A percentile compares a stretch with the other conserved stretches of the same genome.
Evolutionary conservation across 2,329 filamentous ascomycete genomes (phyloP).

Genomic region (Alternaria dauci): DNA sequence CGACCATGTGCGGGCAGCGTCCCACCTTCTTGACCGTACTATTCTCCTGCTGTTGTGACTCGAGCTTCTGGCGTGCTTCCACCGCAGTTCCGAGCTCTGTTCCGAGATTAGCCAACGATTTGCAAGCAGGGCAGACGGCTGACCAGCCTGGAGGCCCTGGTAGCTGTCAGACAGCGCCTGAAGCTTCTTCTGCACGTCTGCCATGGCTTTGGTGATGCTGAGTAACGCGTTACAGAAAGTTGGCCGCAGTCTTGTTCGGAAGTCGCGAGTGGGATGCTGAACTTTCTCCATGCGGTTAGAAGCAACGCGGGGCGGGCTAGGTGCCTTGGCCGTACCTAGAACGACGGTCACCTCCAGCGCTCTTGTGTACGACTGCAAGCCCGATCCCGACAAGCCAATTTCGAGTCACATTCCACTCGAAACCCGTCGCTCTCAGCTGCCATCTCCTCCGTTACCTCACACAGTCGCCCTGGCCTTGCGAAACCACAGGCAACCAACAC

Average conservation of each 20-base stretch:
- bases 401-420: not conserved
- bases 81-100: conserved; percentile 81
- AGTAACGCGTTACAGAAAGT: conserved; percentile 33
- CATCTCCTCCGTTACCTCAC: not conserved
- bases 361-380: conserved; percentile 10
- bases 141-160: conserved; percentile 84
- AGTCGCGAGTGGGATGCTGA: conserved; percentile 35
- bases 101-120: conserved; percentile 25
- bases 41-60: conserved; percentile 95
- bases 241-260: conserved; percentile 18
- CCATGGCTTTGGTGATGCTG: conserved; percentile 44
- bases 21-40: conserved; percentile 80
- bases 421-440: not conserved
- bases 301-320: conserved; percentile 26
- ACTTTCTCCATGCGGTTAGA: conserved; percentile 36
- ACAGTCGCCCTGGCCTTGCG: not conserved
- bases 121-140: conserved; percentile 14
- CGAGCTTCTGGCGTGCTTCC: conserved; percentile 85
- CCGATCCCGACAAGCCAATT: not conserved
- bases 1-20: not conserved
- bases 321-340: conserved; percentile 22
- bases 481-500: not conserved
- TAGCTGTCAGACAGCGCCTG: conserved; percentile 88
- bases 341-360: conserved; percentile 15
- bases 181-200: conserved; percentile 75